Evolutionary conservation across 2,329 filamentous ascomycete genomes (phyloP).

Genomic region (Colletotrichum graminicola): DNA sequence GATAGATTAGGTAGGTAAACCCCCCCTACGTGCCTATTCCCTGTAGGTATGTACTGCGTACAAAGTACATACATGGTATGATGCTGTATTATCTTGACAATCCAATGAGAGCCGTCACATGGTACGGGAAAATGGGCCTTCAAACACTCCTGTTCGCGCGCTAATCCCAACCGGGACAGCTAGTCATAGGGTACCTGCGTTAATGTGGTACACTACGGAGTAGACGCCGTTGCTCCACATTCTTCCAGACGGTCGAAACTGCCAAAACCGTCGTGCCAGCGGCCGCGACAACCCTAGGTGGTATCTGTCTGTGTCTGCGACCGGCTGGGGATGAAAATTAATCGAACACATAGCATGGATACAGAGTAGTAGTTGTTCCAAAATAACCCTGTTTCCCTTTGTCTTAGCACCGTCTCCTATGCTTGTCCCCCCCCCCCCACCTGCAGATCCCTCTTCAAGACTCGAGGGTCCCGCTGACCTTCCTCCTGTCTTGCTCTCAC

Average conservation of each 20-base stretch:
- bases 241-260: slow-evolving; percentile 33
- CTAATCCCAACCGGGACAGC: slow-evolving; percentile 13
- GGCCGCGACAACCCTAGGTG: background rate
- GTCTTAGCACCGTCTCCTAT: slow-evolving; percentile 8
- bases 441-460: slow-evolving; percentile 39
- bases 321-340: slow-evolving; percentile 16
- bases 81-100: no score
- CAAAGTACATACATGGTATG: no score
- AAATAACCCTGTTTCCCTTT: slow-evolving; percentile 15
- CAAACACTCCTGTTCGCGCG: slow-evolving; percentile 35
- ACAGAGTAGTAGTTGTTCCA: background rate
- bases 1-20: no score
- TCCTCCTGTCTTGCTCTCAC: slow-evolving; percentile 4
- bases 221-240: slow-evolving; percentile 26
- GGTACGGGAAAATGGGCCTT: slow-evolving; percentile 26
- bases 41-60: background rate
- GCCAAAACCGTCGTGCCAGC: slow-evolving; percentile 30
- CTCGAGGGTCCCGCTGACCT: slow-evolving; percentile 12
- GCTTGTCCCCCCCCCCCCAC: slow-evolving; percentile 19
- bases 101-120: slow-evolving; percentile 13
- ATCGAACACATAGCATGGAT: slow-evolving; percentile 2
- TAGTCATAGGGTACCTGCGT: slow-evolving; percentile 32
- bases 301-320: slow-evolving; percentile 8
- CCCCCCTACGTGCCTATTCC: no score
- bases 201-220: slow-evolving; percentile 20